phyloP scores from a whole-genome alignment of 345 rosid species.

The Cardiospermum halicacabum region DNA sequence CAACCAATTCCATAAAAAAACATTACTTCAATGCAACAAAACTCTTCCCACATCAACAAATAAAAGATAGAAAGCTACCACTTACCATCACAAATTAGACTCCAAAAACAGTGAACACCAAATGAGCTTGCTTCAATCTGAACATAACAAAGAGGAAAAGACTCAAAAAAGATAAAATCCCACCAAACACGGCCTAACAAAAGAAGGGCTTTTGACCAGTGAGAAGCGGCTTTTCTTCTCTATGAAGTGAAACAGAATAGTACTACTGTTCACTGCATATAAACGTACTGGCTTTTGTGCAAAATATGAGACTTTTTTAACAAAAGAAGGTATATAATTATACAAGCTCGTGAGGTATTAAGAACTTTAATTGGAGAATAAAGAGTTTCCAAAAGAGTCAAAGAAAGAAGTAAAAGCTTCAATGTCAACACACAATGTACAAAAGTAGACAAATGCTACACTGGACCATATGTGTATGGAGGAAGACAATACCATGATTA shows the following conservation, averaged over 20 bases:
- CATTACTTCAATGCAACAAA: conserved; percentile 13
- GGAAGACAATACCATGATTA: conserved; percentile 16
- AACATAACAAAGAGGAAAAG: conserved; percentile 16
- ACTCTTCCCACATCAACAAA: conserved; percentile 9
- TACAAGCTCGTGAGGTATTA: conserved; percentile 39
- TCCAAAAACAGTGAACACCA: background rate
- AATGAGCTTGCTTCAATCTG: conserved; percentile 26
- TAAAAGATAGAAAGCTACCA: conserved; percentile 9
- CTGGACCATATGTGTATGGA: conserved; percentile 17
- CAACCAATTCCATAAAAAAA: conserved; percentile 13
- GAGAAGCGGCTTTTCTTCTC: conserved; percentile 38
- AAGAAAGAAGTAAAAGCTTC: conserved; percentile 12
- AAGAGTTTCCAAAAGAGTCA: conserved; percentile 20
- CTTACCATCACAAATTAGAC: conserved; percentile 19
- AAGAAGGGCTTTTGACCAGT: conserved; percentile 38
- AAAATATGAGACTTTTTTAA: conserved; percentile 31
- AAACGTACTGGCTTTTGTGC: conserved; percentile 29
- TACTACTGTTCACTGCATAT: background rate
- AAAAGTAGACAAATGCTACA: conserved; percentile 26
- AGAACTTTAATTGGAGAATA: conserved; percentile 30
- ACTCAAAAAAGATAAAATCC: background rate
- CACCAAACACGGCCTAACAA: conserved; percentile 25
- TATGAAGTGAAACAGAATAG: conserved; percentile 26
- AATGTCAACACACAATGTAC: conserved; percentile 34
- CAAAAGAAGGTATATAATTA: conserved; percentile 33